phyloP scores from a whole-genome alignment of 306 rosid species.

The Luffa acutangula region DNA sequence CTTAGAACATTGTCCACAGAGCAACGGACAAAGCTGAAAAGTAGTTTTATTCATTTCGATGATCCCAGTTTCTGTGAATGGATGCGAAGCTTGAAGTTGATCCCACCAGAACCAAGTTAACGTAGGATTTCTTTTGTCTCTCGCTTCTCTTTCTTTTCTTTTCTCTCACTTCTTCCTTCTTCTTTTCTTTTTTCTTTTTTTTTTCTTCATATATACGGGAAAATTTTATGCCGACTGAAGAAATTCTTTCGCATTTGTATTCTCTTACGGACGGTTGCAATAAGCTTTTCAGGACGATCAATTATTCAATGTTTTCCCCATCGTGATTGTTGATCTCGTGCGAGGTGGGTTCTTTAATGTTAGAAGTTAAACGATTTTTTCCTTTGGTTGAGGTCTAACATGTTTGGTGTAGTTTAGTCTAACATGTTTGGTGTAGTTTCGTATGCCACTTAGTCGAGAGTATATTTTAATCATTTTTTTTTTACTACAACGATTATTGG shows the following conservation, averaged over 20 bases:
- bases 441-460: no score
- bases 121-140: neutral
- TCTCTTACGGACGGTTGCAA: neutral
- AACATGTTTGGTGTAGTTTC: no score
- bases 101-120: conserved; percentile 85
- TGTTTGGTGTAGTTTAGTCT: no score
- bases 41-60: conserved; percentile 83
- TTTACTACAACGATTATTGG: no score
- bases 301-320: neutral
- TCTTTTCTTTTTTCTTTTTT: no score
- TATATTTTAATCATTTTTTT: no score
- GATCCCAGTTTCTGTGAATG: conserved; percentile 95
- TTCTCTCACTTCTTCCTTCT: neutral
- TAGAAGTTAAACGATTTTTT: no score
- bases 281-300: neutral
- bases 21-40: conserved; percentile 78
- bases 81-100: conserved; percentile 70
- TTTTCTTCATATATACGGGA: neutral
- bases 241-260: neutral
- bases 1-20: conserved; percentile 56
- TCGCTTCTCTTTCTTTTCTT: neutral
- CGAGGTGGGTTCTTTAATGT: neutral
- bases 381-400: no score
- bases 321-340: neutral
- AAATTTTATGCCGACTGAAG: neutral